Evolutionary conservation across 441 rosid genomes (phyloP).

Genomic region (Gossypium lobatum): DNA sequence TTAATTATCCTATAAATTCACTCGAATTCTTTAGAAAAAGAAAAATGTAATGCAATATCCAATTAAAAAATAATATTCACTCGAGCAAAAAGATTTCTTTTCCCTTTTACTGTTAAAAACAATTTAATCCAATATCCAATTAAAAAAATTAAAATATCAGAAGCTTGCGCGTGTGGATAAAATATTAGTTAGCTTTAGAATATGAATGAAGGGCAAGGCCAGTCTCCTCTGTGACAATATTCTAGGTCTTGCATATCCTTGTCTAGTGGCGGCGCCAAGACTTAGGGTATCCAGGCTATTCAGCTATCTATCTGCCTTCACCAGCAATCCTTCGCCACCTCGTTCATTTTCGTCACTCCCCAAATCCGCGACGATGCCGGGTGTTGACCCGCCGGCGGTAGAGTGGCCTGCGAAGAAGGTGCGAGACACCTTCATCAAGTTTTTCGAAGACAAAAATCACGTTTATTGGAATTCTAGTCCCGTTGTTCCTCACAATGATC

Average conservation of each 20-base stretch:
- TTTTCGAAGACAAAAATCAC: constrained; percentile 62
- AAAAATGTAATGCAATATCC: no score
- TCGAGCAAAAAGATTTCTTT: background rate
- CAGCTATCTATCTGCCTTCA: background rate
- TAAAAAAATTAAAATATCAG: background rate
- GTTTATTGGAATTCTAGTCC: constrained; percentile 84
- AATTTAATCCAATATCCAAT: background rate
- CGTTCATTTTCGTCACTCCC: constrained; percentile 17
- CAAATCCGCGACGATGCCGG: constrained; percentile 36
- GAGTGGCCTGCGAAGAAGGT: constrained; percentile 78
- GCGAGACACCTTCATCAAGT: constrained; percentile 67
- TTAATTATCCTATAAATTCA: no score
- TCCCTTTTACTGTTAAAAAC: background rate
- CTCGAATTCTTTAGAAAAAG: no score
- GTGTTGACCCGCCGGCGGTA: constrained; percentile 38
- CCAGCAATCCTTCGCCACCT: background rate
- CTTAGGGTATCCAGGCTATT: background rate
- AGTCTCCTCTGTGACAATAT: background rate
- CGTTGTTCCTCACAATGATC: constrained; percentile 86
- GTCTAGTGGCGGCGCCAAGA: constrained; percentile 11
- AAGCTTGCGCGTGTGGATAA: background rate
- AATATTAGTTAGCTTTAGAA: background rate
- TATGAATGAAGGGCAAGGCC: constrained; percentile 10
- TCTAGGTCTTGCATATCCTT: background rate
- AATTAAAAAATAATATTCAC: no score